Evolutionary conservation across 116 monocot species (phyloP).

Genomic region (Thalassia testudinum): DNA sequence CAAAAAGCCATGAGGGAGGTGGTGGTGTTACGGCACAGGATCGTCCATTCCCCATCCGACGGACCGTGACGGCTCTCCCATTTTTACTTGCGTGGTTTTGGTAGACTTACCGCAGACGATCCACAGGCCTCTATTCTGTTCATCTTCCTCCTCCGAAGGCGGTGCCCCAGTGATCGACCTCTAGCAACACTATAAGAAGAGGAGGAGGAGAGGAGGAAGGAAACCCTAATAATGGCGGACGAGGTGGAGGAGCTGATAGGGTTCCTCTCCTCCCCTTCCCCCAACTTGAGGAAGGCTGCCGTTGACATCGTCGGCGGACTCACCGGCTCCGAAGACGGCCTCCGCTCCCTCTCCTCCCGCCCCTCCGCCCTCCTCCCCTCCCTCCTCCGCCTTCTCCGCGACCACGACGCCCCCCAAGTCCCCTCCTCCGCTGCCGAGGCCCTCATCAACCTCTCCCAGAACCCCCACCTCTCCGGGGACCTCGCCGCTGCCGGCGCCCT

Average conservation of each 20-base stretch:
- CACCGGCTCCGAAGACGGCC: conserved; percentile 63
- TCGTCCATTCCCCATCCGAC: too few species aligned
- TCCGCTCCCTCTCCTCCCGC: conserved; percentile 29
- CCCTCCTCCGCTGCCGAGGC: conserved; percentile 52
- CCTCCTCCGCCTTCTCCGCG: conserved; percentile 28
- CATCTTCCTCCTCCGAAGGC: too few species aligned
- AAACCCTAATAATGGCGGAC: too few species aligned
- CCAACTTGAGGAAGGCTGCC: conserved; percentile 59
- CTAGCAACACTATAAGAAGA: too few species aligned
- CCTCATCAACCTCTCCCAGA: conserved; percentile 76
- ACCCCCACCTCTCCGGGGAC: conserved; percentile 20
- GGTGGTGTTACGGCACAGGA: too few species aligned
- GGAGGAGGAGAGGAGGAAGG: too few species aligned
- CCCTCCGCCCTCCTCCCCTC: conserved; percentile 30
- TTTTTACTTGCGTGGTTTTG: too few species aligned
- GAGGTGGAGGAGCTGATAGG: conserved; percentile 69
- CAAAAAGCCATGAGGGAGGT: too few species aligned
- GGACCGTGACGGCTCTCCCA: too few species aligned
- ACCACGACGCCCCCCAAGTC: conserved; percentile 7
- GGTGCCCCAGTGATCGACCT: too few species aligned
- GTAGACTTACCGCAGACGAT: too few species aligned
- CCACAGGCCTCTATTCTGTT: too few species aligned
- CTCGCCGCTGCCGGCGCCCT: conserved; percentile 36
- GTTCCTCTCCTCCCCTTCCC: conserved; percentile 65
- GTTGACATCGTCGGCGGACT: conserved; percentile 63